Conservation (phyloP, 2,329 filamentous ascomycete genomes). For the Hirsutella minnesotensis region DNA sequence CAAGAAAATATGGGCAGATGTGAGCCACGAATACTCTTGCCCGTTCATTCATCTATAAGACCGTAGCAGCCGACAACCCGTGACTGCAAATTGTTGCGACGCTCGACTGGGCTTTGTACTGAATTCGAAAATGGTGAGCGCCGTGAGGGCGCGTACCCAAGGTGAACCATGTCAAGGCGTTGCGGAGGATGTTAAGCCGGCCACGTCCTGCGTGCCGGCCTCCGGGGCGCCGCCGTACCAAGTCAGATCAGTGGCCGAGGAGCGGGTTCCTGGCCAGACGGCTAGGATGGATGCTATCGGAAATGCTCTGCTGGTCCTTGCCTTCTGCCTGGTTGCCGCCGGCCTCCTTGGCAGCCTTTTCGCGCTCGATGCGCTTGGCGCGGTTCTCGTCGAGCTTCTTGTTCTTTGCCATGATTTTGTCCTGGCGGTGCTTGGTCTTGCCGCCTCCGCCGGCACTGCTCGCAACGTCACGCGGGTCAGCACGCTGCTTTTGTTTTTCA, state of each 20-base stretch:
- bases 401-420: constrained; percentile 80
- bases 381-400: constrained; percentile 63
- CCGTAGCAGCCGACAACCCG: too few relatives aligned
- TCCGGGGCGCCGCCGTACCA: too few relatives aligned
- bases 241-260: constrained; percentile 4
- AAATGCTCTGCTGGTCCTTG: constrained; percentile 7
- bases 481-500: too few relatives aligned
- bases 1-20: neutral
- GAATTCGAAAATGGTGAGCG: too few relatives aligned
- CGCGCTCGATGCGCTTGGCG: constrained; percentile 32
- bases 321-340: constrained; percentile 14
- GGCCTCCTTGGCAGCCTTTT: constrained; percentile 26
- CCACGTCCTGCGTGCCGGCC: too few relatives aligned
- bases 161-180: too few relatives aligned
- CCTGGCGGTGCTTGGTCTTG: constrained; percentile 58
- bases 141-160: too few relatives aligned
- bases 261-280: constrained; percentile 22
- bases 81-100: neutral
- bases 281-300: constrained; percentile 38
- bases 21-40: too few relatives aligned
- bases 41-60: too few relatives aligned
- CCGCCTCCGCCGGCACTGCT: constrained; percentile 71
- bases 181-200: too few relatives aligned
- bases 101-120: too few relatives aligned
- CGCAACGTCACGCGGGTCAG: neutral